A percentile compares a stretch with the other conserved stretches of the same genome.
These are phyloP conservation scores for Stellera chamaejasme DNA, from an alignment of 345 rosid species.

Conservation along the genomic window DNA sequence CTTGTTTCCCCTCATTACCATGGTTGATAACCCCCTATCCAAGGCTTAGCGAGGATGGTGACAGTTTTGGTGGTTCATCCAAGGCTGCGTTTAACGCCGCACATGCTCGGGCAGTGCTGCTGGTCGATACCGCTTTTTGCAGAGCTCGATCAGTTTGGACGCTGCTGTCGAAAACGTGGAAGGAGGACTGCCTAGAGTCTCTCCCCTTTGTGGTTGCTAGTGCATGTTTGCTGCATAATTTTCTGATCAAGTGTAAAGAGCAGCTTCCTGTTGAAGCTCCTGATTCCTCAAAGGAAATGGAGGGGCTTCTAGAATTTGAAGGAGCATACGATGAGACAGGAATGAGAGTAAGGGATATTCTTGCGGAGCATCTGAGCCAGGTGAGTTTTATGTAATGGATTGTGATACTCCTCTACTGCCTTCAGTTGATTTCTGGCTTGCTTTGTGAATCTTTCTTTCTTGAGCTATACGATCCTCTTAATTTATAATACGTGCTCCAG, in stretches of 20 bases:
- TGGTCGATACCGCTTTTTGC: conserved; percentile 33
- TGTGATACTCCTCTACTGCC: too few species aligned
- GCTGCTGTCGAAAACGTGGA: conserved; percentile 56
- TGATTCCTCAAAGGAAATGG: conserved; percentile 17
- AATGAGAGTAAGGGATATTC: conserved; percentile 41
- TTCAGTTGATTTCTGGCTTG: too few species aligned
- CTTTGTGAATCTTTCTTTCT: too few species aligned
- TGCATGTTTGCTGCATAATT: conserved; percentile 65
- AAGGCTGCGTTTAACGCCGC: conserved; percentile 45
- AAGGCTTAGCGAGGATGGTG: conserved; percentile 32
- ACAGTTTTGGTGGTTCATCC: conserved; percentile 29
- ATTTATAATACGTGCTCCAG: too few species aligned
- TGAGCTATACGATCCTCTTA: too few species aligned
- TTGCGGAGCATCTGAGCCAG: conserved; percentile 45
- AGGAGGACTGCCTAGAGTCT: conserved; percentile 47
- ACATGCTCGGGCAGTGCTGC: conserved; percentile 35
- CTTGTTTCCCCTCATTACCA: conserved; percentile 55
- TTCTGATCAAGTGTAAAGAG: conserved; percentile 47
- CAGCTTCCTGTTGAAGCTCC: conserved; percentile 22
- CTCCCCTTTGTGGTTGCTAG: conserved; percentile 56
- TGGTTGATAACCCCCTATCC: conserved; percentile 73
- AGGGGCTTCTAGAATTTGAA: conserved; percentile 23
- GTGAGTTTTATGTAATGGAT: conserved; percentile 34
- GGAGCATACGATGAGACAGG: conserved; percentile 39
- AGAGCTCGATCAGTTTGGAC: conserved; percentile 53